These are phyloP conservation scores for Ganoderma resinaceum DNA, from an alignment of 1,284 basidiomycete species.

Conservation along the genomic window DNA sequence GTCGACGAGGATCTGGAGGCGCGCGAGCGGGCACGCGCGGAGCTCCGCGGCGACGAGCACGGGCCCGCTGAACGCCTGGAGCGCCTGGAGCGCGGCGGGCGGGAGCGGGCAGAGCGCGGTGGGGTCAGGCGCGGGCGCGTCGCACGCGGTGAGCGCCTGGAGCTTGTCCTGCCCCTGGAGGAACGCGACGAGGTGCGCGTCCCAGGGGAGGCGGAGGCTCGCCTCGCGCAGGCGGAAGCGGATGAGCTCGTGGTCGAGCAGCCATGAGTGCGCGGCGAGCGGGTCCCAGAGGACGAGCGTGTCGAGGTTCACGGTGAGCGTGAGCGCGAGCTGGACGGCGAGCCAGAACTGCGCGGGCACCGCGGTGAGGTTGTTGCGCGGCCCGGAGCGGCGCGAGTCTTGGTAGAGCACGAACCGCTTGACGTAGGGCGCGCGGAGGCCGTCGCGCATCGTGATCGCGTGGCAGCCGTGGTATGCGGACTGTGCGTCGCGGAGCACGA, in stretches of 20 bases:
- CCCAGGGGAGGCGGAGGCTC: conserved; percentile 37
- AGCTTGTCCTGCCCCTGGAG: conserved; percentile 39
- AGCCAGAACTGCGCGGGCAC: conserved; percentile 39
- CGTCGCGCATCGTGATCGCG: conserved; percentile 30
- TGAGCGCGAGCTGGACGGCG: conserved; percentile 35
- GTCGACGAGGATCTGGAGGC: conserved; percentile 38
- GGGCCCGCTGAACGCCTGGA: conserved; percentile 38
- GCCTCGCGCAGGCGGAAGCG: conserved; percentile 40
- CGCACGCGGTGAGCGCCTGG: conserved; percentile 28
- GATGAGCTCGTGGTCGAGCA: conserved; percentile 34
- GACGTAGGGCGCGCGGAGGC: conserved; percentile 37
- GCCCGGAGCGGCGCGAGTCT: conserved; percentile 27
- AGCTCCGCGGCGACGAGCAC: conserved; percentile 38
- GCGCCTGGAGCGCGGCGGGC: conserved; percentile 30
- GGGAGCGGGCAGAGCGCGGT: conserved; percentile 27
- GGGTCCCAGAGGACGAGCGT: conserved; percentile 36
- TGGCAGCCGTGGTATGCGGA: conserved; percentile 31
- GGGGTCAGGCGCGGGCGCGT: conserved; percentile 28
- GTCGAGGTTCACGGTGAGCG: conserved; percentile 36
- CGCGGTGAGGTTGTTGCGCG: conserved; percentile 18
- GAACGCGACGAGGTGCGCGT: conserved; percentile 39
- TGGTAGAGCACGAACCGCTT: conserved; percentile 38
- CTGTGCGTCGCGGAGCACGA: conserved; percentile 35
- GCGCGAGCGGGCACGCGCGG: conserved; percentile 37
- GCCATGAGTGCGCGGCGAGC: conserved; percentile 33